A percentile compares a stretch with the other conserved stretches of the same genome.
Conservation (phyloP, 2,329 filamentous ascomycete genomes). For the Zarea fungicola region DNA sequence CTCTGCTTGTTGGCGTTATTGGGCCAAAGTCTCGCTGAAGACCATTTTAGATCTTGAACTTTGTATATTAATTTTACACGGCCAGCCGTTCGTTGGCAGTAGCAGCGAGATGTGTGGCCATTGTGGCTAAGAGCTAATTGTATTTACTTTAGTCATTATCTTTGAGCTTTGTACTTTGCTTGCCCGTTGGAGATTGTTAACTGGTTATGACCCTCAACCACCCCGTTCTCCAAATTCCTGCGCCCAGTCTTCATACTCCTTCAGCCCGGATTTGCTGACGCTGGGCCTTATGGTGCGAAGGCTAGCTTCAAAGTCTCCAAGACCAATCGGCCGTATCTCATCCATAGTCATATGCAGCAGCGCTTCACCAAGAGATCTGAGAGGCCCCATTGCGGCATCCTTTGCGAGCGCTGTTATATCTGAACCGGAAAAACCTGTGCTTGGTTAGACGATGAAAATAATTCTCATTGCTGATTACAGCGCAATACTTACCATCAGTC, state of each 20-base stretch:
- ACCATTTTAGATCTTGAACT: not conserved
- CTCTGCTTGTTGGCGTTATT: too few relatives aligned
- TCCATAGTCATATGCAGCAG: conserved; percentile 90
- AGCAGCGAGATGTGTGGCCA: not conserved
- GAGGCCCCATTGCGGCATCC: conserved; percentile 94
- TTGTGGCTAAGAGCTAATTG: too few relatives aligned
- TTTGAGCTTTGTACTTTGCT: too few relatives aligned
- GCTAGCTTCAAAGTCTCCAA: conserved; percentile 80
- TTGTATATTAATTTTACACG: conserved; percentile 1
- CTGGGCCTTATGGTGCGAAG: conserved; percentile 81
- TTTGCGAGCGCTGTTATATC: conserved; percentile 96
- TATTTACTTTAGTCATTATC: too few relatives aligned
- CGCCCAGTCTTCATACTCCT: conserved; percentile 93
- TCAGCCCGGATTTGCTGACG: conserved; percentile 77
- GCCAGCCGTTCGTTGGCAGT: too few relatives aligned
- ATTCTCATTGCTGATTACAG: not conserved
- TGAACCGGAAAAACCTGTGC: conserved; percentile 86
- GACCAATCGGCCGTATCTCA: conserved; percentile 80
- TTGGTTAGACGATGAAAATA: not conserved
- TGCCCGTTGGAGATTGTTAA: not conserved
- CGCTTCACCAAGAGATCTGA: conserved; percentile 84
- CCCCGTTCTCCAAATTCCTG: conserved; percentile 87
- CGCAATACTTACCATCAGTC: conserved; percentile 65
- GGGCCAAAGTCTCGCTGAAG: too few relatives aligned
- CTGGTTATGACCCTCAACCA: conserved; percentile 44